Evolutionary conservation across 1,139 yeast species (phyloP), one percentile per base, ranked within the genome.

Genomic region (Candida smagusa): DNA sequence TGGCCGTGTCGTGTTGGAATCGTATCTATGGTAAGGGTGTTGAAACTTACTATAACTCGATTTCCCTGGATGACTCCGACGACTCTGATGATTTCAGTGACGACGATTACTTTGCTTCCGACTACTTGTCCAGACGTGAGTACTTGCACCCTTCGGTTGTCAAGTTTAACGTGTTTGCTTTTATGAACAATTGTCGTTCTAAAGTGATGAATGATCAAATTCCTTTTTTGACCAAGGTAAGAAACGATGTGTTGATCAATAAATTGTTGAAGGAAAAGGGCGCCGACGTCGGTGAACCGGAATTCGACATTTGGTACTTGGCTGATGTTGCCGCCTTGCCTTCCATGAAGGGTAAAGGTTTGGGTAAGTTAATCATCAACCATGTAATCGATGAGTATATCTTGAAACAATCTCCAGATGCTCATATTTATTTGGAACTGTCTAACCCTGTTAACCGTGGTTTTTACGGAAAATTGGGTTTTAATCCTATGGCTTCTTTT

Each of bases 361-460:
- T 66, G 40, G 73, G 70, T 35, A 61, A 58, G 46, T 49, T 56
- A 36, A 53, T 67, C 36, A 50, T 66, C 38, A 56, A 64, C 35
- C 61, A 62, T 48, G 50, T 47, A 11, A 45, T 48, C 25, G 44
- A 47, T 22, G 48, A 46, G 24, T 42, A 42, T 32, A 48, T 48
- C 27, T 38, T 39, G 35, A 42, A 45, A 38, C 13, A 32, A 12
- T 37, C 38, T 3, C 38, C 42, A 16, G 38, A 37, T 30, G 40
- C 48, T 8, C 46, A 37, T 30, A 48, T 46, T 39, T 74, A 74
- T 49, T 63, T 74, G 48, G 80, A 74, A 53, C 66, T 74, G 41
- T 72, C 79, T 21, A 76, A 74, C 55, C 74, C 76, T 16, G 62
- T 68, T 42, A 74, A 74, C 50, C 62, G 78, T 39, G 59, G 59